Percentiles rank a stretch among this genome's conserved stretches.
Evolutionary conservation across 1,139 yeast genomes (phyloP).

Genomic region (Pichia terricola): DNA sequence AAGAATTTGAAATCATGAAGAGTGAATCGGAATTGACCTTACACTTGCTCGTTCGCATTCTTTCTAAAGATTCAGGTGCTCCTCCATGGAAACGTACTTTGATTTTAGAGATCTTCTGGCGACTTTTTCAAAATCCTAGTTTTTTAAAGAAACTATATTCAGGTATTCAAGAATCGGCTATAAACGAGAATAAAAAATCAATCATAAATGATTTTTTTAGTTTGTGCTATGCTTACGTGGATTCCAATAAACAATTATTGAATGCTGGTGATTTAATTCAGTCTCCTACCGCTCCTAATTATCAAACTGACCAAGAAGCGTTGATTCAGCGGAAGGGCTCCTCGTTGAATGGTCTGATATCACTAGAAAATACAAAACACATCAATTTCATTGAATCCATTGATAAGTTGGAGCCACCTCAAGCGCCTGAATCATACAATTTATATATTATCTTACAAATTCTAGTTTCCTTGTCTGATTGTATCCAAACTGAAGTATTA

Average conservation of each 20-base stretch:
- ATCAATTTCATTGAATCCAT: conserved; percentile 51
- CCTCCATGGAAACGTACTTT: conserved; percentile 65
- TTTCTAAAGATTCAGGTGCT: conserved; percentile 39
- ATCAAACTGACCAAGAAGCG: not conserved
- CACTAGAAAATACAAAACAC: conserved; percentile 38
- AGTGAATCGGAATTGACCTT: conserved; percentile 77
- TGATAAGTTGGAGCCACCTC: conserved; percentile 67
- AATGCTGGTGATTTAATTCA: conserved; percentile 30
- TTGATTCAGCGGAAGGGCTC: not conserved
- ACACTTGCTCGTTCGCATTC: conserved; percentile 59
- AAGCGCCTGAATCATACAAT: conserved; percentile 53
- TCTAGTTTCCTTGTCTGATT: conserved; percentile 53
- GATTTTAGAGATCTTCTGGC: conserved; percentile 62
- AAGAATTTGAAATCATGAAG: conserved; percentile 52
- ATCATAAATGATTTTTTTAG: conserved; percentile 41
- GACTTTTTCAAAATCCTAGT: conserved; percentile 47
- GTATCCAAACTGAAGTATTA: conserved; percentile 51
- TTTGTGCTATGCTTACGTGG: conserved; percentile 31
- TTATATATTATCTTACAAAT: conserved; percentile 50
- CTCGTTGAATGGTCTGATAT: conserved; percentile 20
- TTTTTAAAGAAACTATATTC: conserved; percentile 44
- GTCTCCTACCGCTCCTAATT: conserved; percentile 13
- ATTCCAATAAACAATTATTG: conserved; percentile 30
- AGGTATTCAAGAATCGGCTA: conserved; percentile 51
- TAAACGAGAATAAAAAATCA: conserved; percentile 45